Base-by-base conservation (phyloP, 163 green algal species). In the Chlamydomonas reinhardtii region DNA sequence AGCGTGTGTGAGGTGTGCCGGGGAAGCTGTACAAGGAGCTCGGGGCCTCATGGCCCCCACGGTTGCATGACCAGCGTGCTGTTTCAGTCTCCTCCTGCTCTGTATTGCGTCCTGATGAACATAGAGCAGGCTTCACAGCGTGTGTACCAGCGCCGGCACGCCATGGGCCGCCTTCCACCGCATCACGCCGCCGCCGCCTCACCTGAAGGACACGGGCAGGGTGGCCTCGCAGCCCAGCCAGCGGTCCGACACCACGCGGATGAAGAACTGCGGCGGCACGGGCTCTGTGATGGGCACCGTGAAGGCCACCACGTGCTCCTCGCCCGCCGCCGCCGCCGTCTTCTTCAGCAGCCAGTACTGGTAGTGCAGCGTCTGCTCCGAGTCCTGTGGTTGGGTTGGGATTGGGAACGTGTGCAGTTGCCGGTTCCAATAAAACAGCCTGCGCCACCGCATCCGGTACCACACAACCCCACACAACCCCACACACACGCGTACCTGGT, bases 201-300 rank as follows among this genome's bases (percentile, higher is more conserved):
- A 91, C 89, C 91, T 93, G 89, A 93, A 94, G 48, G 93, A 97
- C 48, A 99, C 92, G 37, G 98, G 96, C 87, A 99, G 94, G 25
- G 94, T 89, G 0, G 95, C 82, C 94, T 99, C 97, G 81, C 95
- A 97, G 48, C 92, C 80, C 56, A 99, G 94, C 98, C 98, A 98
- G 31, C 90, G 85, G 92, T 98, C 96, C 39, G 88, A 95, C 56
- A 98, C 92, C 54, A 98, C 92, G 76, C 94, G 86, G 56, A 99
- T 90, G 77, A 99, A 99, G 93, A 99, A 99, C 93, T 99, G 97
- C 52, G 98, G 98, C 19, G 98, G 98, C 84, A 99, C 91, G 14
- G 98, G 98, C 90, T 99, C 98, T 22, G 88, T 74, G 76, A 99
- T 95, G 39, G 98, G 96, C 66, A 99, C 94, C 0, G 97, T 99